Percentiles rank a stretch among this genome's conserved stretches.
These are phyloP conservation scores for Lepidium didymum DNA, from an alignment of 345 rosid genomes.

Conservation along the genomic window DNA sequence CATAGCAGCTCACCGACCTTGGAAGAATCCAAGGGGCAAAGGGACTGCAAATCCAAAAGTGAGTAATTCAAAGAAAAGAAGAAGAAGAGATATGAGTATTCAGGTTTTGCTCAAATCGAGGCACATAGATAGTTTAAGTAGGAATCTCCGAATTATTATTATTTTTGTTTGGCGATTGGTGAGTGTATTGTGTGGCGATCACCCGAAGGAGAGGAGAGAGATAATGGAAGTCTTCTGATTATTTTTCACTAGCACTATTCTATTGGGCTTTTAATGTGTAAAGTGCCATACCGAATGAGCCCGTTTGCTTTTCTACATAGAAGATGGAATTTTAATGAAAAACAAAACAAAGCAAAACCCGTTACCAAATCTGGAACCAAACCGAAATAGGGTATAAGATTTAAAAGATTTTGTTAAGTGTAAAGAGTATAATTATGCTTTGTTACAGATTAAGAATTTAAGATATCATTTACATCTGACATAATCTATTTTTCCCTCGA, in stretches of 20 bases:
- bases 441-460: too few relatives aligned
- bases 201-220: neutral
- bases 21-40: neutral
- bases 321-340: too few relatives aligned
- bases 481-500: too few relatives aligned
- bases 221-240: neutral
- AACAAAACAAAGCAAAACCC: neutral
- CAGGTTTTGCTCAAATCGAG: constrained; percentile 19
- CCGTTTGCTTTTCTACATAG: neutral
- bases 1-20: constrained; percentile 28
- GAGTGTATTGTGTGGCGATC: neutral
- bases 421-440: too few relatives aligned
- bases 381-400: too few relatives aligned
- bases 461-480: too few relatives aligned
- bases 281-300: neutral
- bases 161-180: neutral
- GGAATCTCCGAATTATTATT: neutral
- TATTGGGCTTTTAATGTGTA: neutral
- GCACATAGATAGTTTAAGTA: neutral
- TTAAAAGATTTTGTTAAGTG: too few relatives aligned
- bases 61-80: neutral
- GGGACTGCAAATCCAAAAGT: neutral
- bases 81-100: neutral
- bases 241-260: neutral
- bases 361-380: neutral